Conservation (phyloP, 768 basidiomycete species). For the Russula compacta region DNA sequence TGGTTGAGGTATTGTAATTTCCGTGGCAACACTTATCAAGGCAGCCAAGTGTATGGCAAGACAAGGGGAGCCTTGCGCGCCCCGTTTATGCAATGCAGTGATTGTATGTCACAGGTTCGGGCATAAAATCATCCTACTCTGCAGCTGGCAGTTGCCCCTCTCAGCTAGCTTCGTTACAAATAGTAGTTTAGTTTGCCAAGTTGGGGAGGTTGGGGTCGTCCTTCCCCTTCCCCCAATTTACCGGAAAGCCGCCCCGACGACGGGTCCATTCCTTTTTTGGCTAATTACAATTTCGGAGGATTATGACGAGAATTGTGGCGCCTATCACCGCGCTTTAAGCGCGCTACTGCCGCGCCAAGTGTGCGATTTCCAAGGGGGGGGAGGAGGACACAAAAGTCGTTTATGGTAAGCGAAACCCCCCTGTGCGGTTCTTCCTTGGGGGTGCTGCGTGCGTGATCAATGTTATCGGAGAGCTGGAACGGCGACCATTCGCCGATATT, state of each 20-base stretch:
- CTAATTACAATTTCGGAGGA: neutral
- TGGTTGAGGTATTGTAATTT: neutral
- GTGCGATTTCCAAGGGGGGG: too few species aligned
- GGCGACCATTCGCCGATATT: conserved; percentile 2
- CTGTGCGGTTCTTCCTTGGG: too few species aligned
- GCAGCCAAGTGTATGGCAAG: neutral
- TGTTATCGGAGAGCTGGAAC: neutral
- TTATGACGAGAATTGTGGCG: neutral
- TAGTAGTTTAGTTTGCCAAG: too few species aligned
- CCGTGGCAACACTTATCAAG: neutral
- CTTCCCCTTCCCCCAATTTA: neutral
- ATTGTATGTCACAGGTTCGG: neutral
- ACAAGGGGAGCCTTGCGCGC: too few species aligned
- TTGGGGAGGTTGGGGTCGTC: too few species aligned
- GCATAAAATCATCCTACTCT: too few species aligned
- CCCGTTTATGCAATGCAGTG: neutral
- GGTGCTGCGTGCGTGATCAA: neutral
- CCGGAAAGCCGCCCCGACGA: neutral
- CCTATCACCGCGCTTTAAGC: neutral
- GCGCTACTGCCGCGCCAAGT: neutral
- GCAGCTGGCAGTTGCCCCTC: too few species aligned
- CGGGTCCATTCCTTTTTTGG: neutral
- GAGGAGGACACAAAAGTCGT: too few species aligned
- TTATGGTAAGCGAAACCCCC: too few species aligned
- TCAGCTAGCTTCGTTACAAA: too few species aligned